A percentile compares a stretch with the other conserved stretches of the same genome.
Conservation (phyloP, 2,329 filamentous ascomycete species). For the Parafenestella ontariensis region DNA sequence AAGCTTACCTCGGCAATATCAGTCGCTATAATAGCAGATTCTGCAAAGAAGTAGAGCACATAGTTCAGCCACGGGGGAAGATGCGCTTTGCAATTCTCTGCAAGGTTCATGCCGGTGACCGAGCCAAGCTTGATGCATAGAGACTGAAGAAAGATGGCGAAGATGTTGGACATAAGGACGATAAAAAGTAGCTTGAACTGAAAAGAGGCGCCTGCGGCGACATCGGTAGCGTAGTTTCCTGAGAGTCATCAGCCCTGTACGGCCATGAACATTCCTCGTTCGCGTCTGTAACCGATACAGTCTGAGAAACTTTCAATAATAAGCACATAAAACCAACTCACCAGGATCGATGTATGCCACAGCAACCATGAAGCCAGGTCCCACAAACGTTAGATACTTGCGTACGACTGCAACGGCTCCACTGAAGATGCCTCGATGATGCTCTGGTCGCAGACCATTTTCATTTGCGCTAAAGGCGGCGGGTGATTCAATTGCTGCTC, state of each 20-base stretch:
- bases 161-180: constrained; percentile 72
- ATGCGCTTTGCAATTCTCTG: constrained; percentile 57
- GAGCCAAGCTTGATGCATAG: constrained; percentile 67
- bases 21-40: constrained; percentile 64
- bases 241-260: no score
- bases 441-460: no score
- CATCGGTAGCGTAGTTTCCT: constrained; percentile 75
- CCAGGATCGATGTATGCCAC: constrained; percentile 60
- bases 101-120: constrained; percentile 58
- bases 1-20: constrained; percentile 65
- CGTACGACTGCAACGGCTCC: constrained; percentile 35
- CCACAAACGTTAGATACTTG: constrained; percentile 66
- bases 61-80: constrained; percentile 63
- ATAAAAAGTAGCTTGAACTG: constrained; percentile 72
- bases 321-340: constrained; percentile 38
- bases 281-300: no score
- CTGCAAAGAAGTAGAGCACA: constrained; percentile 61
- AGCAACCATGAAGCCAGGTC: constrained; percentile 69
- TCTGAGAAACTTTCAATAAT: no score
- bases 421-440: constrained; percentile 4
- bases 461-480: no score
- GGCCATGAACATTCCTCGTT: no score
- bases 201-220: constrained; percentile 71
- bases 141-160: constrained; percentile 74
- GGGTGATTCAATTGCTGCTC: no score